Evolutionary conservation across 2,329 filamentous ascomycete species (phyloP), one percentile per base, ranked within the genome.

Genomic region (Blastomyces parvus): DNA sequence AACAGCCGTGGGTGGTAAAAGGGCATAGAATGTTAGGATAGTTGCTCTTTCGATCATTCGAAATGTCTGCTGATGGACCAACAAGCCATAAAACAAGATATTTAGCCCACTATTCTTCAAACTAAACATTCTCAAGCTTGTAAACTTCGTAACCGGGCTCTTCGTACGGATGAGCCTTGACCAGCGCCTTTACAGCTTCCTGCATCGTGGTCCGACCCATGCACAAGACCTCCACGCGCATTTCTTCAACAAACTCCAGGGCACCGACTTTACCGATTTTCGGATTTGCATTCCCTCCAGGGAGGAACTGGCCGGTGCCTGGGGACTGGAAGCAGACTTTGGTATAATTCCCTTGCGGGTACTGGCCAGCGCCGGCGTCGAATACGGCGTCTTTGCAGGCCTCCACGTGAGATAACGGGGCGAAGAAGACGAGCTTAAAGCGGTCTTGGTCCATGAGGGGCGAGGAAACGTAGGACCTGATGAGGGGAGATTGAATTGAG

Each of bases 81-180:
- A n/a, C 36, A 30, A 38, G 53, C 11, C 30, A 19, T 22, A 33
- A 30, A 44, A 59, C 40, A 14, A n/a, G n/a, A 48, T 33, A 36
- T 14, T 9, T 38, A 8, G 3, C 59, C 4, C 33, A 53, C 36
- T 42, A 44, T 30, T 27, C 14, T 30, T 36, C 59, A 36, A 38
- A 77, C 68, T 65, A 77, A 38, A 78, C 70, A 67, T 77, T 69
- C 67, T 80, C 78, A 69, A 78, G 70, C 65, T 73, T 77, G 65
- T 76, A 76, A 27, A 79, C 78, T 65, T 78, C 77, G 69, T 78
- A 78, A 14, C 73, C 75, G 30, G 77, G 74, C 65, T 78, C 75
- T 62, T 80, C 78, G 66, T 79, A 80, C 5, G 78, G 78, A 73
- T 80, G 78, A n/a, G 74, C 74, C 64, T 71, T 71, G 30, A 76